Conservation (phyloP, 148 eudicot species). For the Chenopodium quinoa region DNA sequence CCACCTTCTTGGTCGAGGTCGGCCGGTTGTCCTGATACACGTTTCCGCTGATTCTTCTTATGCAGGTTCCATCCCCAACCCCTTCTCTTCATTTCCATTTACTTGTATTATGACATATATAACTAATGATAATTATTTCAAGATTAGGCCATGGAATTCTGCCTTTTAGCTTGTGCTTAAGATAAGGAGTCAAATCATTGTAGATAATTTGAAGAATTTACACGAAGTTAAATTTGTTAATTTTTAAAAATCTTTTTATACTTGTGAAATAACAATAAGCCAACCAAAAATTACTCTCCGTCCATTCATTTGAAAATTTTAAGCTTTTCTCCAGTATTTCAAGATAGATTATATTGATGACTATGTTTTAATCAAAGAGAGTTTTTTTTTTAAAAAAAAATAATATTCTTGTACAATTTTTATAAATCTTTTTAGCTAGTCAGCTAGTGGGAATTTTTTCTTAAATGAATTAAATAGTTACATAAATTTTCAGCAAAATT, state of each 20-base stretch:
- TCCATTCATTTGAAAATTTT: no score
- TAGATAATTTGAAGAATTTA: no score
- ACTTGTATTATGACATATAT: not conserved
- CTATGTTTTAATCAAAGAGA: no score
- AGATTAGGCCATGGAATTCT: not conserved
- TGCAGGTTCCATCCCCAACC: constrained; percentile 29
- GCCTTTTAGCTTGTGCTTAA: not conserved
- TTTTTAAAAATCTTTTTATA: not conserved
- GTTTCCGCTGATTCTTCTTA: constrained; percentile 38
- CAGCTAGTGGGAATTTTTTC: not conserved
- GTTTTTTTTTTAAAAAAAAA: no score
- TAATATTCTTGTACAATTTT: not conserved
- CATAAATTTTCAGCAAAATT: not conserved
- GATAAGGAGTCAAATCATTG: not conserved
- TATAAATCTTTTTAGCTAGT: not conserved
- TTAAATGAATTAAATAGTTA: not conserved
- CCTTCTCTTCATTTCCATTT: not conserved
- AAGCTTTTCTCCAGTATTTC: not conserved
- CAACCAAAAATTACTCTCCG: not conserved
- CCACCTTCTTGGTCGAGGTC: constrained; percentile 41
- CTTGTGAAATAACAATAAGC: not conserved
- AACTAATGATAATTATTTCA: not conserved
- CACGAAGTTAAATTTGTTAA: not conserved
- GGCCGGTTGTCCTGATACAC: constrained; percentile 61
- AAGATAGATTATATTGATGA: no score